A percentile compares a stretch with the other conserved stretches of the same genome.
phyloP scores from a whole-genome alignment of 257 asterid species.

The Solanum raphanifolium region DNA sequence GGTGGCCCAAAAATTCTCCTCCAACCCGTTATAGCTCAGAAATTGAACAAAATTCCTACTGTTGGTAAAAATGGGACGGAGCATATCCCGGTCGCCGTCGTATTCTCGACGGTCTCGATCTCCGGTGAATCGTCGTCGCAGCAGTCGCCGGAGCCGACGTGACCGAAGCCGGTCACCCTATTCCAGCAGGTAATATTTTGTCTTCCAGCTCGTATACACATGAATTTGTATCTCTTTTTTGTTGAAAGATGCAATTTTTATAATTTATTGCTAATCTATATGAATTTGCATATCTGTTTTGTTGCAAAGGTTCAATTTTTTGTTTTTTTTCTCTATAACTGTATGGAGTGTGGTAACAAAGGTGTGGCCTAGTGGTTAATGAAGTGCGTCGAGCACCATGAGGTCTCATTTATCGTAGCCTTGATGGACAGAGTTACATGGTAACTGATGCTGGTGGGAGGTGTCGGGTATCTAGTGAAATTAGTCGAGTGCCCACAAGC shows the following conservation, averaged over 20 bases:
- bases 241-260: not conserved
- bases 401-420: not conserved
- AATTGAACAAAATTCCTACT: not conserved
- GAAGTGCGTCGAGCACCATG: not conserved
- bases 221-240: not conserved
- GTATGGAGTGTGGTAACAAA: not conserved
- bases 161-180: conserved; percentile 57
- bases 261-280: not conserved
- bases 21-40: not conserved
- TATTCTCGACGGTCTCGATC: conserved; percentile 60
- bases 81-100: conserved; percentile 73
- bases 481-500: not conserved
- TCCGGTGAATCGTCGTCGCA: conserved; percentile 47
- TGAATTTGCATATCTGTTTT: not conserved
- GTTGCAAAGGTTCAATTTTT: not conserved
- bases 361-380: not conserved
- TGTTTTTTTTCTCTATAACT: not conserved
- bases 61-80: conserved; percentile 15
- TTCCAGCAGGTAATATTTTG: conserved; percentile 42
- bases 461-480: not conserved
- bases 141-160: conserved; percentile 45
- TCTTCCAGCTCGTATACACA: not conserved
- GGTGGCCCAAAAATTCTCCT: not conserved
- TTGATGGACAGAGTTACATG: not conserved
- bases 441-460: not conserved